These are phyloP conservation scores for Skeletonema grethae DNA, from an alignment of 108 stramenopile species.

Conservation along the genomic window DNA sequence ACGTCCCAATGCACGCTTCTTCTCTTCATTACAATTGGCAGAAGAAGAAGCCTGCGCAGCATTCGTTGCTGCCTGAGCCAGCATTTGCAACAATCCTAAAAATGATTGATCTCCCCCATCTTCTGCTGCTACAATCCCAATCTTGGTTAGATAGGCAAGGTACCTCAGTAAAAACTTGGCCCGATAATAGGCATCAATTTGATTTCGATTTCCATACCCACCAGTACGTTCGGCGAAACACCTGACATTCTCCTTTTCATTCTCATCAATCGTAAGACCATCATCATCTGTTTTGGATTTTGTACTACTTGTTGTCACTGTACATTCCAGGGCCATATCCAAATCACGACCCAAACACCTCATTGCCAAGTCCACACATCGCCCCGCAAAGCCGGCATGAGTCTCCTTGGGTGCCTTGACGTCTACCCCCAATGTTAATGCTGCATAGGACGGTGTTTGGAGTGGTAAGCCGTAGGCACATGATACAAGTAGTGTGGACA, in stretches of 20 bases:
- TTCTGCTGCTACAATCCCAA: conserved; percentile 53
- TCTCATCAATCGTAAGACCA: conserved; percentile 12
- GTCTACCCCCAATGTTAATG: conserved; percentile 75
- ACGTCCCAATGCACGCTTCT: conserved; percentile 25
- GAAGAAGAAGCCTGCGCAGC: conserved; percentile 27
- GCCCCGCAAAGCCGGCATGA: conserved; percentile 60
- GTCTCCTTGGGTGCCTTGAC: conserved; percentile 40
- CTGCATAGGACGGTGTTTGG: conserved; percentile 80
- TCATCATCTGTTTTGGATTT: neutral
- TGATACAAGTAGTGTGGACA: conserved; percentile 53
- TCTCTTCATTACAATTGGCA: neutral
- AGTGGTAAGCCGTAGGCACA: conserved; percentile 72
- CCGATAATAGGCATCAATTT: conserved; percentile 52
- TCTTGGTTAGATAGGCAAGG: conserved; percentile 63
- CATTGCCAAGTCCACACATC: conserved; percentile 63
- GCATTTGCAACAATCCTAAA: conserved; percentile 36
- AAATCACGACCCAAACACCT: conserved; percentile 61
- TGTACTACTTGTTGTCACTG: neutral
- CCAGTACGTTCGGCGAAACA: conserved; percentile 30
- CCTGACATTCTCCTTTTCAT: conserved; percentile 25
- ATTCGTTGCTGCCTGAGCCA: conserved; percentile 46
- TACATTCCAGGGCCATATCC: conserved; percentile 49
- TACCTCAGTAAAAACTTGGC: conserved; percentile 70
- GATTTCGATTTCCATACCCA: conserved; percentile 37
- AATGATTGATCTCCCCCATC: conserved; percentile 30